Evolutionary conservation across 345 rosid species (phyloP).

Genomic region (Orychophragmus violaceus): DNA sequence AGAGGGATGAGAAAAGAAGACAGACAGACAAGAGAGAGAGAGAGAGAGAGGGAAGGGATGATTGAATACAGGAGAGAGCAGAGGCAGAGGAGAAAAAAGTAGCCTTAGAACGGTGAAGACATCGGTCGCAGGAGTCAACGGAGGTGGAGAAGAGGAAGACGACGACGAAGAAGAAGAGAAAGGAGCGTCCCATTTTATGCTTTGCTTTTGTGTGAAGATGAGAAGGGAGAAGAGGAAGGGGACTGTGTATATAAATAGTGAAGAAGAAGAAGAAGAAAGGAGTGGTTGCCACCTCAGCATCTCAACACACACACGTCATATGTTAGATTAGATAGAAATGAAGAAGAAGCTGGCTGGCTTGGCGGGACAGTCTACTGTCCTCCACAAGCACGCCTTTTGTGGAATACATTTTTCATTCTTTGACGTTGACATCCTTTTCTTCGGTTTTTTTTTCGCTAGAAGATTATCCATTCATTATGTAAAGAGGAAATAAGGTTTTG

Average conservation of each 20-base stretch:
- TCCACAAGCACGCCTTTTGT: background rate
- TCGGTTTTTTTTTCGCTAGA: too few species aligned
- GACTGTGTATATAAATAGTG: background rate
- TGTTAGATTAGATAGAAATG: background rate
- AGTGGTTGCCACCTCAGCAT: constrained; percentile 25
- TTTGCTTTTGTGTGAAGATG: background rate
- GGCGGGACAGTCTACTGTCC: background rate
- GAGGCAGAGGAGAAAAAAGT: constrained; percentile 63
- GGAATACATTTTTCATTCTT: background rate
- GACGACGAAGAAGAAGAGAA: constrained; percentile 17
- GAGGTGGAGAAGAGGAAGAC: constrained; percentile 34
- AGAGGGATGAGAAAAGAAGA: constrained; percentile 16
- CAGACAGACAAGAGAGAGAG: background rate
- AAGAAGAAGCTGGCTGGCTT: background rate
- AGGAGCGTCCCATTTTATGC: constrained; percentile 33
- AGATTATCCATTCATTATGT: too few species aligned
- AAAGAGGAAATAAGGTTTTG: too few species aligned
- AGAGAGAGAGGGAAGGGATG: background rate
- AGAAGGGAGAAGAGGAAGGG: background rate
- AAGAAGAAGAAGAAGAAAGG: background rate
- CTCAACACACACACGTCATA: constrained; percentile 11
- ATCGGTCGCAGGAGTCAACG: constrained; percentile 76
- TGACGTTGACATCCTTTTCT: background rate
- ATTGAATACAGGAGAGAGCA: constrained; percentile 44
- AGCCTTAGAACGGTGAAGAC: constrained; percentile 64